These are phyloP conservation scores for Prunus dulcis DNA, from an alignment of 306 rosid species.

Conservation along the genomic window DNA sequence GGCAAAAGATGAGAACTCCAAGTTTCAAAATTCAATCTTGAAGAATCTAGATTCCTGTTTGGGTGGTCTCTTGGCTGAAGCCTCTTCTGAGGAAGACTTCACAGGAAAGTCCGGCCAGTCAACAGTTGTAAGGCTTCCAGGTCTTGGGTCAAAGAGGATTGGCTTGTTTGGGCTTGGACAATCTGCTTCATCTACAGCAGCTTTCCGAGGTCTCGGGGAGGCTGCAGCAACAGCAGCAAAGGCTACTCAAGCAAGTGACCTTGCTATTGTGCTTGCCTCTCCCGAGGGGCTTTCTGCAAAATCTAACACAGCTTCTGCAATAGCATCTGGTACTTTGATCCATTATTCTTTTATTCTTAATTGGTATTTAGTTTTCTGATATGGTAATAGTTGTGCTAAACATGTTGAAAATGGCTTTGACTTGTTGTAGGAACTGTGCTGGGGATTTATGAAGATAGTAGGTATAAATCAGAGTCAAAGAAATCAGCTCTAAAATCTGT, in stretches of 20 bases:
- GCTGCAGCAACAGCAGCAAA: slow-evolving; percentile 82
- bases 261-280: slow-evolving; percentile 82
- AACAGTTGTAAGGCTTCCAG: slow-evolving; percentile 63
- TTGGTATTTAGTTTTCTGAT: slow-evolving; percentile 6
- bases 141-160: slow-evolving; percentile 81
- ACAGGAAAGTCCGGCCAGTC: slow-evolving; percentile 87
- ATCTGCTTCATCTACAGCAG: slow-evolving; percentile 47
- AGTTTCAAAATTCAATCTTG: slow-evolving; percentile 67
- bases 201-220: slow-evolving; percentile 73
- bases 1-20: slow-evolving; percentile 56
- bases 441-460: slow-evolving; percentile 78
- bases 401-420: slow-evolving; percentile 20
- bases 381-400: slow-evolving; percentile 10
- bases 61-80: slow-evolving; percentile 90
- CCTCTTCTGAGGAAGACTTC: slow-evolving; percentile 90
- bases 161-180: slow-evolving; percentile 91
- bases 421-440: slow-evolving; percentile 61
- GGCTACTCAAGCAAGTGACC: slow-evolving; percentile 65
- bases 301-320: slow-evolving; percentile 66
- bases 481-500: slow-evolving; percentile 60
- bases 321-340: slow-evolving; percentile 66
- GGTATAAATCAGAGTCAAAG: slow-evolving; percentile 85
- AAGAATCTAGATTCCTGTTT: slow-evolving; percentile 69
- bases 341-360: not conserved
- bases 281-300: slow-evolving; percentile 56